phyloP scores from a whole-genome alignment of 768 basidiomycete genomes.

The Exsudoporus frostii region DNA sequence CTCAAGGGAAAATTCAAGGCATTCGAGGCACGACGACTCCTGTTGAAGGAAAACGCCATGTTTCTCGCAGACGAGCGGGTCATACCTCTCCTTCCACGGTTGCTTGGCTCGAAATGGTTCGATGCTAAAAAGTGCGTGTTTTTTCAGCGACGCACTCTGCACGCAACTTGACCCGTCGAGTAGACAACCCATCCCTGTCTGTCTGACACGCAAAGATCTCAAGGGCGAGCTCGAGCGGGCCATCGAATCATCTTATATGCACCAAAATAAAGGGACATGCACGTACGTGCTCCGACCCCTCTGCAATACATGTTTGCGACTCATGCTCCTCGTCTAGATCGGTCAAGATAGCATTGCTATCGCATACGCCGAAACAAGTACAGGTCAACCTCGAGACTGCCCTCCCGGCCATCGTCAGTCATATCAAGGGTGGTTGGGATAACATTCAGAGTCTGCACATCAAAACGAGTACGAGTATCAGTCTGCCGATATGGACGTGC shows the following conservation, averaged over 20 bases:
- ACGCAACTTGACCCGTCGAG: constrained; percentile 1
- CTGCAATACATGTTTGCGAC: background rate
- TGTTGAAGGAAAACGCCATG: constrained; percentile 85
- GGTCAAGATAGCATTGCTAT: constrained; percentile 75
- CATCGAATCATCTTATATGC: constrained; percentile 92
- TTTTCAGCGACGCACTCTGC: background rate
- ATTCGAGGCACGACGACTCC: constrained; percentile 75
- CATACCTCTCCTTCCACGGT: constrained; percentile 77
- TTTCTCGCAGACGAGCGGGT: constrained; percentile 94
- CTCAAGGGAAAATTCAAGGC: constrained; percentile 91
- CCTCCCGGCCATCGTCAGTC: constrained; percentile 67
- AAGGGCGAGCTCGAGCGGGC: constrained; percentile 92
- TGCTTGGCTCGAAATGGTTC: constrained; percentile 90
- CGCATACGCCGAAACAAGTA: constrained; percentile 71
- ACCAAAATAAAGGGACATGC: constrained; percentile 91
- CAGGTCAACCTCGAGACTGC: constrained; percentile 75
- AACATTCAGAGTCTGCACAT: constrained; percentile 87
- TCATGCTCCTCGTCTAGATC: constrained; percentile 45
- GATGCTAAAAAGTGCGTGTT: constrained; percentile 86
- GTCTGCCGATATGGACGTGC: constrained; percentile 91
- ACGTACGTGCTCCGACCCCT: constrained; percentile 52
- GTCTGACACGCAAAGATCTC: constrained; percentile 80
- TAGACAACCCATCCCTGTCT: constrained; percentile 96
- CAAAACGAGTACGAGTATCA: constrained; percentile 81
- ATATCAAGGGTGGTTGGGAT: constrained; percentile 80